Conservation (phyloP, 1,284 basidiomycete species). For the Ganoderma boninense region DNA sequence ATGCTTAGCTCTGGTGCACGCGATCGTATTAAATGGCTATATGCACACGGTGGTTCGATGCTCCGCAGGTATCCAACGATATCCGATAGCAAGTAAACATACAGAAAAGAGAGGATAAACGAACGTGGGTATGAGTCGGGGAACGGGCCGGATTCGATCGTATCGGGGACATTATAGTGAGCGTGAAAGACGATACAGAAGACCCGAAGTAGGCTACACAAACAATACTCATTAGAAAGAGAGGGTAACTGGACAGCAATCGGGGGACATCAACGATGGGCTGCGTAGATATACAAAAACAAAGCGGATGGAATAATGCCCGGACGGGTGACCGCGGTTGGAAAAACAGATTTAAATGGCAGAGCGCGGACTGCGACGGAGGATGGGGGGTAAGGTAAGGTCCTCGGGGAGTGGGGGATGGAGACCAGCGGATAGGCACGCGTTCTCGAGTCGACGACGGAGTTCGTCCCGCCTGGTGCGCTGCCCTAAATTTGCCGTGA, state of each 20-base stretch:
- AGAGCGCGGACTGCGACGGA: constrained; percentile 25
- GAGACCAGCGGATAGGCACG: constrained; percentile 36
- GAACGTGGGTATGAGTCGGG: not conserved
- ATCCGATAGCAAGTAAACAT: constrained; percentile 15
- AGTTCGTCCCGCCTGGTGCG: constrained; percentile 39
- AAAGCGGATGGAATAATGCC: constrained; percentile 1
- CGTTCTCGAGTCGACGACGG: constrained; percentile 37
- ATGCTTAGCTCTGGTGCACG: not conserved
- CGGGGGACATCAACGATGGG: constrained; percentile 16
- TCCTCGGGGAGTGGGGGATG: constrained; percentile 37
- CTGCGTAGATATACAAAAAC: constrained; percentile 14
- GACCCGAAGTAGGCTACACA: constrained; percentile 28
- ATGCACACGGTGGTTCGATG: constrained; percentile 1
- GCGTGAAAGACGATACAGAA: constrained; percentile 29
- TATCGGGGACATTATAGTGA: constrained; percentile 15
- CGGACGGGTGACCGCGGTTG: constrained; percentile 12
- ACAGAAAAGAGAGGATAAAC: constrained; percentile 6
- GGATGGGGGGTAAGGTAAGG: constrained; percentile 39
- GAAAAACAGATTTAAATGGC: constrained; percentile 6
- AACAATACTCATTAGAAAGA: constrained; percentile 21
- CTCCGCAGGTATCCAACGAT: constrained; percentile 4
- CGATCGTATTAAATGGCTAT: constrained; percentile 15
- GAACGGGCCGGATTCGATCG: constrained; percentile 3
- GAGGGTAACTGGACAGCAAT: constrained; percentile 14
- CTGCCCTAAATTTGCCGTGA: constrained; percentile 33